Evolutionary conservation across 2,329 filamentous ascomycete species (phyloP).

Genomic region (Cercospora sp.): DNA sequence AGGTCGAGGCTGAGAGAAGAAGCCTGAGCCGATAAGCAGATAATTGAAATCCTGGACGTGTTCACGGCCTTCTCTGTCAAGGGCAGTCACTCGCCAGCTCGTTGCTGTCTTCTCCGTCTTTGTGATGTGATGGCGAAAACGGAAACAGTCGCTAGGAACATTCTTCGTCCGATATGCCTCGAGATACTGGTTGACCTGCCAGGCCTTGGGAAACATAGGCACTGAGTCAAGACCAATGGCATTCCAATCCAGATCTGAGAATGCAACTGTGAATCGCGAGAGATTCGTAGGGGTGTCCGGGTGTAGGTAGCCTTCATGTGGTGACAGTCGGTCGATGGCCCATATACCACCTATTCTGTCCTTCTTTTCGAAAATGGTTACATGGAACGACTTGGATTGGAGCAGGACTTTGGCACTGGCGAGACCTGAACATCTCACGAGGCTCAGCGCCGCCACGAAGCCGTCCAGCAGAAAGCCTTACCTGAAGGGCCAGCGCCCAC

Average conservation of each 20-base stretch:
- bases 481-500: constrained; percentile 47
- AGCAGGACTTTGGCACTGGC: constrained; percentile 66
- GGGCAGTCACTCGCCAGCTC: constrained; percentile 28
- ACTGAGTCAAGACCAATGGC: constrained; percentile 45
- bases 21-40: constrained; percentile 71
- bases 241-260: constrained; percentile 68
- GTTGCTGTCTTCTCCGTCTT: constrained; percentile 16
- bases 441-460: background rate
- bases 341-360: constrained; percentile 74
- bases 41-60: constrained; percentile 60
- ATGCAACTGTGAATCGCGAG: constrained; percentile 69
- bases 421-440: constrained; percentile 35
- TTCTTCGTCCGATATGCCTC: constrained; percentile 63
- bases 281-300: constrained; percentile 64
- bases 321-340: constrained; percentile 49
- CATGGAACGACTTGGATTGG: constrained; percentile 59
- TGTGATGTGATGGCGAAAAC: constrained; percentile 42
- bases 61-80: constrained; percentile 24
- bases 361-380: constrained; percentile 69
- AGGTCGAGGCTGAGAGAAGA: constrained; percentile 66
- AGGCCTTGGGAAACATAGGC: constrained; percentile 71
- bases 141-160: constrained; percentile 50
- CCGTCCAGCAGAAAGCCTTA: background rate
- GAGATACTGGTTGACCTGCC: constrained; percentile 74
- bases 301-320: constrained; percentile 61